Evolutionary conservation across 306 rosid genomes (phyloP).

Genomic region (Datisca glomerata): DNA sequence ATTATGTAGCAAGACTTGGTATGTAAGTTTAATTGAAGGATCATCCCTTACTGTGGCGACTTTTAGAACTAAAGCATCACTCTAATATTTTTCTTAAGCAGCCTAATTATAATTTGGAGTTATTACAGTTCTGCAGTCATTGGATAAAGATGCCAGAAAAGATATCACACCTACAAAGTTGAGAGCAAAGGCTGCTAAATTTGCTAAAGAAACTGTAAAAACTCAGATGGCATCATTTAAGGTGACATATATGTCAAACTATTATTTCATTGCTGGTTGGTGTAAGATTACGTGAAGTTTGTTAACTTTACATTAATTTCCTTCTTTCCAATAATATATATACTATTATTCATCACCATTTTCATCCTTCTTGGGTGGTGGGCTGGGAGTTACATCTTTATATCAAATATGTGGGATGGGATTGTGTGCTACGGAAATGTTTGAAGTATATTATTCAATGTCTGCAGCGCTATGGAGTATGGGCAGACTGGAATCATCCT

Average conservation of each 20-base stretch:
- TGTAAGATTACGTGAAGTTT: background rate
- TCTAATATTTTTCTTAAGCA: constrained; percentile 4
- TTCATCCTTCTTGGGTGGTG: background rate
- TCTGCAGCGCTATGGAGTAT: constrained; percentile 91
- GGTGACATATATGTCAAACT: constrained; percentile 26
- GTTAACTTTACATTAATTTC: background rate
- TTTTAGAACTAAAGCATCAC: too few species aligned
- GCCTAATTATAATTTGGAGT: constrained; percentile 24
- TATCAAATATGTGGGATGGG: background rate
- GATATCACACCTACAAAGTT: constrained; percentile 74
- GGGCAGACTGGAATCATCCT: constrained; percentile 98
- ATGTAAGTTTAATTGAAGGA: too few species aligned
- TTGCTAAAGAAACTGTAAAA: constrained; percentile 87
- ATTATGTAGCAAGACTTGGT: too few species aligned
- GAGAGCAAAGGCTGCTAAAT: constrained; percentile 91
- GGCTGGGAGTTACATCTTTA: background rate
- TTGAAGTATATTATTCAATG: constrained; percentile 26
- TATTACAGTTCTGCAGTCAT: constrained; percentile 89
- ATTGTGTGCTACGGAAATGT: constrained; percentile 3
- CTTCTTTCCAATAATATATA: constrained; percentile 2
- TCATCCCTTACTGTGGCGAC: too few species aligned
- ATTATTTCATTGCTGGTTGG: constrained; percentile 10
- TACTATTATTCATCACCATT: background rate
- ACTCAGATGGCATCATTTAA: constrained; percentile 90
- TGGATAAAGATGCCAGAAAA: constrained; percentile 74